Evolutionary conservation across 371 early-diverging fungal genomes (phyloP), one percentile per base, ranked within the genome.

Genomic region (Mycotypha africana): DNA sequence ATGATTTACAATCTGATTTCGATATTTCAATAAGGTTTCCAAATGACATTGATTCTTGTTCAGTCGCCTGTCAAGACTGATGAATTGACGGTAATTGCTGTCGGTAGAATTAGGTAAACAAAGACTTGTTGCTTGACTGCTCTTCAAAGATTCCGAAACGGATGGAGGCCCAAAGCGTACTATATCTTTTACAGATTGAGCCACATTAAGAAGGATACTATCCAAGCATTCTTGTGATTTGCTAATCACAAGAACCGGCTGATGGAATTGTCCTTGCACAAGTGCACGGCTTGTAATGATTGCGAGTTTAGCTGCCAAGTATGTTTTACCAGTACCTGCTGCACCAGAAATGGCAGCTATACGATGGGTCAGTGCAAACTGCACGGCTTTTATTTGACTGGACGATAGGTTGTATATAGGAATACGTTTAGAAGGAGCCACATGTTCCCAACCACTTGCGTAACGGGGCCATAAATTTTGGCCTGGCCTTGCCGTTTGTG

Each of bases 261-360:
- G 69, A 26, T 51, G 54, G 15, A 56, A 61, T 22, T 63, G 69
- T 1, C 58, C 49, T 0, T 35, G 32, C 6, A 34, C 33, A 4
- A 73, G 21, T 1, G 58, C 62, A 15, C 58, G 53, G 10, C 64
- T 56, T 10, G 58, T 42, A 10, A 73, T 19, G 19, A 54, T 40
- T 1, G 61, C 53, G 2, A 73, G 17, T 40, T 73, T 73, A 28
- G 41, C 30, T 0, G 62, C 64, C 26, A 73, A 34, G 42, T 39
- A 62, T 0, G 73, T 69, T 28, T 73, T 73, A 0, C 73, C 73
- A 7, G 73, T 64, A 7, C 73, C 73, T 30, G 67, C 47, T 4
- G 54, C 49, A 1, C 73, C 73, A 0, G 67, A 45, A 11, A 73
- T 59, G 1, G 60, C 51, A 14, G 69, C 51, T 11, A 73, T 45